Evolutionary conservation across 176 grass and related monocot genomes (phyloP).

Genomic region (Pontederia crassipes): DNA sequence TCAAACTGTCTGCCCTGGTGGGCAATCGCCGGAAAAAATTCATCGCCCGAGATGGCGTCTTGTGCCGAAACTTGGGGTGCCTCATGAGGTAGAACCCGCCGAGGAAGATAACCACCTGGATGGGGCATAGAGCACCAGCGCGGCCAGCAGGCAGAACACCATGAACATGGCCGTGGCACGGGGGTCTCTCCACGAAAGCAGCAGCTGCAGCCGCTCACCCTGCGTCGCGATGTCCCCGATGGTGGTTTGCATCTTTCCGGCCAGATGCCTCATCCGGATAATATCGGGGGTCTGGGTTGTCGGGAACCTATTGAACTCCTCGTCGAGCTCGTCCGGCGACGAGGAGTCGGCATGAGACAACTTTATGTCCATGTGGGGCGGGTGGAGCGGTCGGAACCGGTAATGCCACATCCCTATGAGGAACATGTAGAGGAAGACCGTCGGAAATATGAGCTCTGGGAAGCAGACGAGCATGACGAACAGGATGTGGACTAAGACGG

Average conservation of each 20-base stretch:
- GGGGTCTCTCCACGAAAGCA: conserved; percentile 11
- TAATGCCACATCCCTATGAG: neutral
- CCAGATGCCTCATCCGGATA: neutral
- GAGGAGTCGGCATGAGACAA: neutral
- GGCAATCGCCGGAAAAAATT: conserved; percentile 15
- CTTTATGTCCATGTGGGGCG: conserved; percentile 4
- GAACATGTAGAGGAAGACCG: neutral
- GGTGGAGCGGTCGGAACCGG: neutral
- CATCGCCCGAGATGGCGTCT: neutral
- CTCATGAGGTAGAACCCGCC: conserved; percentile 7
- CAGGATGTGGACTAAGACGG: neutral
- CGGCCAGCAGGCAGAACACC: conserved; percentile 3
- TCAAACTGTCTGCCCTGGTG: conserved; percentile 5
- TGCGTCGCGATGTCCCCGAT: conserved; percentile 6
- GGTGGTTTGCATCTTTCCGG: neutral
- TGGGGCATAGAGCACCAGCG: neutral
- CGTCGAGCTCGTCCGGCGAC: neutral
- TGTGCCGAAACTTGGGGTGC: conserved; percentile 2
- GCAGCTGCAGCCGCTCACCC: conserved; percentile 2
- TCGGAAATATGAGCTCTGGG: neutral
- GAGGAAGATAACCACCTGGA: neutral
- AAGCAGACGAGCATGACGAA: neutral
- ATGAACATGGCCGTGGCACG: conserved; percentile 10
- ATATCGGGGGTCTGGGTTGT: neutral
- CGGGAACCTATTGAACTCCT: neutral